Evolutionary conservation across 441 rosid genomes (phyloP).

Genomic region (Dalechampia spathulata): DNA sequence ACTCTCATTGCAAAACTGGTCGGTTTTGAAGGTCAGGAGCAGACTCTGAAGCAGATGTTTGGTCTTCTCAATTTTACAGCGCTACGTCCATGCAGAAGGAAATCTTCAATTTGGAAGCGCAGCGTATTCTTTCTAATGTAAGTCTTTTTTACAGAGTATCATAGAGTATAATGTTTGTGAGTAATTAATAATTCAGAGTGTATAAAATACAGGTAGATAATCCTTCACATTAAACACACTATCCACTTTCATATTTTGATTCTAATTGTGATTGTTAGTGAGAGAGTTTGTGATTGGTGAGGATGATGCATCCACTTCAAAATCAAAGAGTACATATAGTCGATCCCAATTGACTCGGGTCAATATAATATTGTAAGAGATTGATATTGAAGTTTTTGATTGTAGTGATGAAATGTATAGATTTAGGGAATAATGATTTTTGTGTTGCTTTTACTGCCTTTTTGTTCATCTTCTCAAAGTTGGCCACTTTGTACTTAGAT

Average conservation of each 20-base stretch:
- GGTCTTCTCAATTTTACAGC: conserved; percentile 75
- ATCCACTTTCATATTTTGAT: background rate
- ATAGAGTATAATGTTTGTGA: background rate
- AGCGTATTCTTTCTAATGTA: conserved; percentile 37
- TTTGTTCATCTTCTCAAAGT: no score
- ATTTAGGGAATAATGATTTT: no score
- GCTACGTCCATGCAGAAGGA: conserved; percentile 24
- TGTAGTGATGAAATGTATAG: no score
- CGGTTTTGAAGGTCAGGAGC: conserved; percentile 52
- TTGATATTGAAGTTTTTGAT: no score
- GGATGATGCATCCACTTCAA: conserved; percentile 2
- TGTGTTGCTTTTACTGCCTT: no score
- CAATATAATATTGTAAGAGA: no score
- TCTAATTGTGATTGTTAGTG: conserved; percentile 11
- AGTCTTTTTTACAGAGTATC: conserved; percentile 5
- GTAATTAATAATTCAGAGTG: conserved; percentile 3
- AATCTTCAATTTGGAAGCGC: conserved; percentile 42
- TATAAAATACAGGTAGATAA: background rate
- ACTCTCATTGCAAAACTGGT: conserved; percentile 62
- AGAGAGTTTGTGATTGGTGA: conserved; percentile 14
- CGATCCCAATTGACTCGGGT: no score
- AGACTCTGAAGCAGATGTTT: conserved; percentile 63
- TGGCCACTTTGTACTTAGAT: no score
- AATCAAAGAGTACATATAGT: no score
- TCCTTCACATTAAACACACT: background rate